A percentile compares a stretch with the other conserved stretches of the same genome.
Conservation (phyloP, 148 eudicot genomes). For the Dianthus caryophyllus region DNA sequence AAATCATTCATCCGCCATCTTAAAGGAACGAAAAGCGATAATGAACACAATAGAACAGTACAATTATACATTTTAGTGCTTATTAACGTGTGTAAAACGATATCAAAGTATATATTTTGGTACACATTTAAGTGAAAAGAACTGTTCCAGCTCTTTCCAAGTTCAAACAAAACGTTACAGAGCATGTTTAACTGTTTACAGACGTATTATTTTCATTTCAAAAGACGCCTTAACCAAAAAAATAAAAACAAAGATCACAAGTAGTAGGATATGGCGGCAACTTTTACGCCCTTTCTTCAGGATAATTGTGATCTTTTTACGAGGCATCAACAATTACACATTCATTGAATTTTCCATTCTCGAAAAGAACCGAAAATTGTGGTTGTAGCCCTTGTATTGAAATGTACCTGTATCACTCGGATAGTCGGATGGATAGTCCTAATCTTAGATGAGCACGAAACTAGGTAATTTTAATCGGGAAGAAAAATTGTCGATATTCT, state of each 20-base stretch:
- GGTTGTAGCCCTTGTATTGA: neutral
- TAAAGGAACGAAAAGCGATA: neutral
- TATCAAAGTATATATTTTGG: conserved; percentile 6
- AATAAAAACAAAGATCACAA: no score
- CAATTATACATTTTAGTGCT: conserved; percentile 18
- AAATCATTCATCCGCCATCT: no score
- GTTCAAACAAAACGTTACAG: conserved; percentile 2
- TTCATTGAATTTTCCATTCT: conserved; percentile 2
- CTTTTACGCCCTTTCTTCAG: conserved; percentile 3
- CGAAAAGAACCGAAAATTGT: conserved; percentile 10
- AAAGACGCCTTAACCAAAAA: conserved; percentile 2
- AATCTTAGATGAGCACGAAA: neutral
- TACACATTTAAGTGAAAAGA: conserved; percentile 33
- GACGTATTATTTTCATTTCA: neutral
- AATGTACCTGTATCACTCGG: conserved; percentile 3
- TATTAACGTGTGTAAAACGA: conserved; percentile 20
- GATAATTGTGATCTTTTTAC: conserved; percentile 14
- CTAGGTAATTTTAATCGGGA: neutral
- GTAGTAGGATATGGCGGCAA: conserved; percentile 4
- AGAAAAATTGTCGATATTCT: neutral
- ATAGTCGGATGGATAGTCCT: neutral
- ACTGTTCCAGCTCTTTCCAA: conserved; percentile 34
- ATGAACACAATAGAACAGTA: neutral
- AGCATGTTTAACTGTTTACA: conserved; percentile 1
- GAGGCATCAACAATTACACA: neutral